Conservation (phyloP, 2,329 filamentous ascomycete species). For the Grosmannia clavigera region DNA sequence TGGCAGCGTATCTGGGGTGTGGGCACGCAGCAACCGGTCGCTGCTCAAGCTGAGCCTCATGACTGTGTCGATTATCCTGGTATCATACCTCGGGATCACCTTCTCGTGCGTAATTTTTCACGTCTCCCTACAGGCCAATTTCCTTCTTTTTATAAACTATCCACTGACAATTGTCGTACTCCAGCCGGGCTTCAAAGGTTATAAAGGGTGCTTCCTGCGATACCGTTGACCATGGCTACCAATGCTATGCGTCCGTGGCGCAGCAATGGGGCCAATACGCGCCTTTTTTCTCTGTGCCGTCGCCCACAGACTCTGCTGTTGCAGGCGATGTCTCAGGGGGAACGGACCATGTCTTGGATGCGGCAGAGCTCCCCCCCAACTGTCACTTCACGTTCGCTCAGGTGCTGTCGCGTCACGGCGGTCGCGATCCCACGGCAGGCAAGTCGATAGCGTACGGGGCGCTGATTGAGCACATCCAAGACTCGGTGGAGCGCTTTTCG, state of each 20-base stretch:
- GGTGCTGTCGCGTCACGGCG: constrained; percentile 73
- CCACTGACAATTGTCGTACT: not conserved
- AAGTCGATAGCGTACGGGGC: constrained; percentile 54
- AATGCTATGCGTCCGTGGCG: constrained; percentile 48
- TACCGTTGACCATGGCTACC: constrained; percentile 43
- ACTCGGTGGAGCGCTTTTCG: constrained; percentile 22
- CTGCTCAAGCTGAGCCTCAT: constrained; percentile 13
- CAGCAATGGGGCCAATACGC: constrained; percentile 81
- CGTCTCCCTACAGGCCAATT: not conserved
- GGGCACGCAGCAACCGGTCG: constrained; percentile 6
- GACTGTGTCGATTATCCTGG: constrained; percentile 11
- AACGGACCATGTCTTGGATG: not conserved
- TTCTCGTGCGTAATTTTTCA: constrained; percentile 14
- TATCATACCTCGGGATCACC: constrained; percentile 14
- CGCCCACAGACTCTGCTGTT: constrained; percentile 37
- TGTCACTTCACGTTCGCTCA: constrained; percentile 73
- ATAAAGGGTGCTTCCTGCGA: constrained; percentile 29
- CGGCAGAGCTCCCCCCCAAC: constrained; percentile 41
- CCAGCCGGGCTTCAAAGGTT: not conserved
- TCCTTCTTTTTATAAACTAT: not conserved
- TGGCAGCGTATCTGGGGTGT: not conserved
- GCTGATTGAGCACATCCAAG: constrained; percentile 55
- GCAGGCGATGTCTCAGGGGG: not conserved
- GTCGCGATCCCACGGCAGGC: constrained; percentile 60
- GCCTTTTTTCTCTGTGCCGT: constrained; percentile 67